Evolutionary conservation across 1,284 basidiomycete species (phyloP).

Genomic region (Cutaneotrichosporon cyanovorans): DNA sequence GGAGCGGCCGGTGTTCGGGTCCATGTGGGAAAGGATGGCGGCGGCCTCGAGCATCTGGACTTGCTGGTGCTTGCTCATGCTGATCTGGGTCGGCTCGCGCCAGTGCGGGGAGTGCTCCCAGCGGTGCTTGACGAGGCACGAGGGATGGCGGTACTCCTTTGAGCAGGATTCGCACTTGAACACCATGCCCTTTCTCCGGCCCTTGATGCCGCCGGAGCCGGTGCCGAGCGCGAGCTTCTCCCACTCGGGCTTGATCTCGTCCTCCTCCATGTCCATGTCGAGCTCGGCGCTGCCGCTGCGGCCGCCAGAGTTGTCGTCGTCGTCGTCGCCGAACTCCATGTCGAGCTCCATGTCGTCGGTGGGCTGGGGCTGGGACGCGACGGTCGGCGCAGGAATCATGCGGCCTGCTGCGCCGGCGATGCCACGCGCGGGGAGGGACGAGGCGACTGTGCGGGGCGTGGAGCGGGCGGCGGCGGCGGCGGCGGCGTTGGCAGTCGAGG

Average conservation of each 20-base stretch:
- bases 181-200: conserved; percentile 65
- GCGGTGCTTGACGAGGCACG: conserved; percentile 89
- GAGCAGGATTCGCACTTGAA: conserved; percentile 89
- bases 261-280: conserved; percentile 34
- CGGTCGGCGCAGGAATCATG: conserved; percentile 9
- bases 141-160: conserved; percentile 91
- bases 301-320: conserved; percentile 15
- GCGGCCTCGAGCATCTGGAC: conserved; percentile 96
- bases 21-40: conserved; percentile 81
- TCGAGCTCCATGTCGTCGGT: conserved; percentile 41
- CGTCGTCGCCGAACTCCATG: conserved; percentile 34
- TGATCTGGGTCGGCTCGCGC: conserved; percentile 89
- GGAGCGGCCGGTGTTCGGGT: conserved; percentile 57
- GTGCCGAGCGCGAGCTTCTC: conserved; percentile 41
- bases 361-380: not conserved
- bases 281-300: conserved; percentile 23
- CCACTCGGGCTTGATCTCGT: conserved; percentile 15
- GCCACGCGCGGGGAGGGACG: conserved; percentile 27
- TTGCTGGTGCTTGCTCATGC: conserved; percentile 94
- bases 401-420: conserved; percentile 10
- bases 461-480: too few species aligned
- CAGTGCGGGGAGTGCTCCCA: conserved; percentile 98
- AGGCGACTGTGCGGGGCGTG: conserved; percentile 19
- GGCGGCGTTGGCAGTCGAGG: too few species aligned
- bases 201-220: conserved; percentile 45